phyloP scores from a whole-genome alignment of 2,329 filamentous ascomycete genomes.

The Berkeleyomyces rouxiae region DNA sequence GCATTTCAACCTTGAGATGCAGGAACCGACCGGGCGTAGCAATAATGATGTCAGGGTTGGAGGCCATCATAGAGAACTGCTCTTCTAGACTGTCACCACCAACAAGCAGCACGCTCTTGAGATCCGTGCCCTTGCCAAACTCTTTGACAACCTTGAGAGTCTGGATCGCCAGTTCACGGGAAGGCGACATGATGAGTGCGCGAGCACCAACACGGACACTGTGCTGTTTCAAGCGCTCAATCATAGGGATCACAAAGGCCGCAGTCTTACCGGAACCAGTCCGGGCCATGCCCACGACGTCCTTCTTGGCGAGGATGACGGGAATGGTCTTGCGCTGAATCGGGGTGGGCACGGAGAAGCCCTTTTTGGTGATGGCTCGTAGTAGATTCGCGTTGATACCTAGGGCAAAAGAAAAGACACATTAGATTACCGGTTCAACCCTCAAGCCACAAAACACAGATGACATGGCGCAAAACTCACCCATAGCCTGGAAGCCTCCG shows the following conservation, averaged over 20 bases:
- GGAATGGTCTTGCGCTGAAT: conserved; percentile 97
- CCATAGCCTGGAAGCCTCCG: conserved; percentile 93
- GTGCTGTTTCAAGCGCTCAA: conserved; percentile 79
- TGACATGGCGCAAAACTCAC: conserved; percentile 23
- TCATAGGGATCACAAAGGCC: conserved; percentile 96
- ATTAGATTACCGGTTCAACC: background rate
- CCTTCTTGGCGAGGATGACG: conserved; percentile 70
- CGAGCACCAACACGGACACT: conserved; percentile 73
- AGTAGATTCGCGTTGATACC: conserved; percentile 67
- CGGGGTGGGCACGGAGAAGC: conserved; percentile 88
- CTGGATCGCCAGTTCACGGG: conserved; percentile 84
- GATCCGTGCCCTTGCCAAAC: conserved; percentile 72
- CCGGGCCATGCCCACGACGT: conserved; percentile 97
- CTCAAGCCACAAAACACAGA: too few relatives aligned
- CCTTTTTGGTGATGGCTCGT: conserved; percentile 83
- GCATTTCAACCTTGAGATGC: conserved; percentile 95
- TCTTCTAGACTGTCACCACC: conserved; percentile 93
- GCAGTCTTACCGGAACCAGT: conserved; percentile 99
- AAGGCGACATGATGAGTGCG: conserved; percentile 78
- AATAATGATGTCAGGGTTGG: conserved; percentile 93
- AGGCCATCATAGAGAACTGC: conserved; percentile 81
- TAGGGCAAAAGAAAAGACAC: conserved; percentile 18
- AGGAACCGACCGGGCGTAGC: conserved; percentile 92
- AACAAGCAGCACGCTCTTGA: conserved; percentile 78
- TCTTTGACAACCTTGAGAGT: conserved; percentile 95